Evolutionary conservation across 2,329 filamentous ascomycete genomes (phyloP), one percentile per base, ranked within the genome.

Genomic region (Macrophomina phaseolina): DNA sequence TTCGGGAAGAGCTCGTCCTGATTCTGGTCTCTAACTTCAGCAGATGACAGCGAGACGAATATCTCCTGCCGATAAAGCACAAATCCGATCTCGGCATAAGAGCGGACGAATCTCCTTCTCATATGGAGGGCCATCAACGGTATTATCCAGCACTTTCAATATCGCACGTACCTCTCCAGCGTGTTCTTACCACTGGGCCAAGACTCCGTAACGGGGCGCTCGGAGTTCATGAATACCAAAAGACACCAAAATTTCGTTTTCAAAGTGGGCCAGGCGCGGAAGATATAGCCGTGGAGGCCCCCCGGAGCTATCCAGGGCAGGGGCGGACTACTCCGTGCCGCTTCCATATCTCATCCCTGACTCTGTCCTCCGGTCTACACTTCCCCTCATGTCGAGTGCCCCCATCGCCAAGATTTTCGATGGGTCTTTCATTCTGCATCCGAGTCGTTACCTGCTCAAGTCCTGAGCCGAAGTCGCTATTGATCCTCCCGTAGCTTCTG

Each of bases 301-400:
- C 32, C 23, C 48, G 48, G 48, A 51, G 48, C 48, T 23, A 51
- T 30, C 48, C 48, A 51, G 48, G 32, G 28, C 48, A 30, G 48
- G 23, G 14, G 12, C 52, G 34, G 52, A 40, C 52, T 55, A 55
- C 52, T 40, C 34, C 34, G 52, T 55, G 48, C 32, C 16, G 52
- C 32, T 11, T 30, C n/a, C 32, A 18, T 32, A 36, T 9, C 32
- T n/a, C 32, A 1, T 38, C 32, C 16, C 32, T 40, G 52, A 55
- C 52, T 40, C 34, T 38, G 30, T 18, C 9, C 4, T n/a, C 34
- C 52, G 32, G 52, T n/a, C 5, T 8, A 18, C 16, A 36, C 32
- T 38, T 14, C 52, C 6, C 32, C 16, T 18, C 32, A n/a, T 14
- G 52, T 38, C 32, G 8, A 18, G 11, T 36, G 8, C 38, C 52